Percentiles rank a stretch among this genome's conserved stretches.
phyloP scores from a whole-genome alignment of 106 monocot species.

The Triglochin maritima region DNA sequence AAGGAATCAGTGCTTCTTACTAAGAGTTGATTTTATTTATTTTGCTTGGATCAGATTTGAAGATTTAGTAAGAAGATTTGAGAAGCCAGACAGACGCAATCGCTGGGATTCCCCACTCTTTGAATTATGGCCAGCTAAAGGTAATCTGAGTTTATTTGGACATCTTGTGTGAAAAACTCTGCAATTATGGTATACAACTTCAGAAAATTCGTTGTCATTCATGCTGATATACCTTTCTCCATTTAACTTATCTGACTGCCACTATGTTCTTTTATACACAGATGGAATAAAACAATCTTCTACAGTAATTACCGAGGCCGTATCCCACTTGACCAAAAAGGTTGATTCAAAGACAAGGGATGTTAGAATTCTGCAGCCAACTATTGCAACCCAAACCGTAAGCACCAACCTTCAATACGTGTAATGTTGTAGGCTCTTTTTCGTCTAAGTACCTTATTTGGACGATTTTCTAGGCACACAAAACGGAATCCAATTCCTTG shows the following conservation, averaged over 20 bases:
- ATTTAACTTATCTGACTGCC: neutral
- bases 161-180: neutral
- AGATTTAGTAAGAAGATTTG: slow-evolving; percentile 75
- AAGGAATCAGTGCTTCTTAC: no score
- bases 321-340: slow-evolving; percentile 73
- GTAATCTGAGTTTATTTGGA: slow-evolving; percentile 17
- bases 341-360: slow-evolving; percentile 83
- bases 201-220: neutral
- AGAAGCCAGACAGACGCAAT: slow-evolving; percentile 76
- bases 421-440: neutral
- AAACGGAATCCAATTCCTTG: slow-evolving; percentile 67
- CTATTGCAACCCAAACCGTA: slow-evolving; percentile 90
- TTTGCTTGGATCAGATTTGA: slow-evolving; percentile 47
- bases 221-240: no score
- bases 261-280: slow-evolving; percentile 6
- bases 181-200: neutral
- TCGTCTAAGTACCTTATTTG: neutral
- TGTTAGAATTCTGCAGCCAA: slow-evolving; percentile 84
- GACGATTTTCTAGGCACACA: slow-evolving; percentile 32
- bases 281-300: slow-evolving; percentile 46
- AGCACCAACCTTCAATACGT: slow-evolving; percentile 13
- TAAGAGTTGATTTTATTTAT: no score
- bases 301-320: slow-evolving; percentile 61
- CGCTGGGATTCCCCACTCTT: slow-evolving; percentile 99
- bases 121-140: slow-evolving; percentile 76